Evolutionary conservation across 225 moss, liverwort and hornwort species (phyloP).

Genomic region (Sphagnum contortum): DNA sequence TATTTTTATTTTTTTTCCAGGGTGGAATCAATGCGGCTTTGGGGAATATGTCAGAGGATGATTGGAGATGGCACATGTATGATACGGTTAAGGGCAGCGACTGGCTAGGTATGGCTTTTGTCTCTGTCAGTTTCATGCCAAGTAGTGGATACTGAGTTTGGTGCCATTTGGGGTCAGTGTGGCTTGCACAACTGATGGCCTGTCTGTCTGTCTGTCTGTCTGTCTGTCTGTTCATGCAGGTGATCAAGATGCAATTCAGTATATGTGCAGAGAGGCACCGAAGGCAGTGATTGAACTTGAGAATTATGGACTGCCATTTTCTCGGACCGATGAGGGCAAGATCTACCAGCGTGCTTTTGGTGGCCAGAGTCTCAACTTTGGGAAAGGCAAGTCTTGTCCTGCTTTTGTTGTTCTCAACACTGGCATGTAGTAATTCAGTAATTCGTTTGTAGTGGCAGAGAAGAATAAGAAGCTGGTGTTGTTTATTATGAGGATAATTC

Average conservation of each 20-base stretch:
- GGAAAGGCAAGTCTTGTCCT: slow-evolving; percentile 46
- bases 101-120: slow-evolving; percentile 56
- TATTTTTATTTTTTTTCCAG: slow-evolving; percentile 17
- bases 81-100: slow-evolving; percentile 99
- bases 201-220: background rate
- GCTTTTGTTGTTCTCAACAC: background rate
- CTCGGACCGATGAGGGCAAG: slow-evolving; percentile 86
- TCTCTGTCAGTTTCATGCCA: too few species aligned
- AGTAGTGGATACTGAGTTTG: background rate
- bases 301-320: slow-evolving; percentile 92
- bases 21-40: slow-evolving; percentile 98
- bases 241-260: slow-evolving; percentile 98
- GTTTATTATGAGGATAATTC: too few species aligned
- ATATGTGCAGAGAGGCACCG: slow-evolving; percentile 96
- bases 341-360: slow-evolving; percentile 97
- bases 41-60: slow-evolving; percentile 95
- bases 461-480: too few species aligned
- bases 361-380: slow-evolving; percentile 94
- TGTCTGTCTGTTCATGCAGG: slow-evolving; percentile 23
- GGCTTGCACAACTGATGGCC: too few species aligned
- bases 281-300: slow-evolving; percentile 91
- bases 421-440: background rate
- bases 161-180: background rate
- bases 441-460: too few species aligned
- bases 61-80: slow-evolving; percentile 99